phyloP scores from a whole-genome alignment of 2,329 filamentous ascomycete species.

The Colletotrichum karsti region DNA sequence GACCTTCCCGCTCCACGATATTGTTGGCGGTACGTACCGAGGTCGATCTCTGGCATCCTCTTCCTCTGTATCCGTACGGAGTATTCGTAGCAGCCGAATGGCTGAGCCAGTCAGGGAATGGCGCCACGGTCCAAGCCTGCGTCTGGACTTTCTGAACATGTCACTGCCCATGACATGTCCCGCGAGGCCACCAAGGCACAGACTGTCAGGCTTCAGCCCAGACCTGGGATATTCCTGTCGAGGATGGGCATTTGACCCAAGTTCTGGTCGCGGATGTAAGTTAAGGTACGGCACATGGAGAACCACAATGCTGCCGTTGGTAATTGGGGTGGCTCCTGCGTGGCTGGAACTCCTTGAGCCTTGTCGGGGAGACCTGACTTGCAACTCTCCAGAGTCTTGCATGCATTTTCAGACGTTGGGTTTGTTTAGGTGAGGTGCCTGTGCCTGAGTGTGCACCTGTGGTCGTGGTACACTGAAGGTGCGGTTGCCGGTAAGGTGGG shows the following conservation, averaged over 20 bases:
- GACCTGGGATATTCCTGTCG: background rate
- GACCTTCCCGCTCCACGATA: background rate
- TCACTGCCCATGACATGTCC: background rate
- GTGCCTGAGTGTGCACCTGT: too few relatives aligned
- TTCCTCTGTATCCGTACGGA: too few relatives aligned
- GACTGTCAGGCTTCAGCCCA: background rate
- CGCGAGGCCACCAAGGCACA: background rate
- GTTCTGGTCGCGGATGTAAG: background rate
- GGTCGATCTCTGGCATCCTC: conserved; percentile 10
- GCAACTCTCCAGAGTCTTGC: too few relatives aligned
- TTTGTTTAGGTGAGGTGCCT: background rate
- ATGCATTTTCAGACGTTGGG: background rate
- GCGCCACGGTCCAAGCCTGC: conserved; percentile 6
- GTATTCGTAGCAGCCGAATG: conserved; percentile 15
- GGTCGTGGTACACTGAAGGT: too few relatives aligned
- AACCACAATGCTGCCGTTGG: background rate
- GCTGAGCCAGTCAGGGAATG: conserved; percentile 18
- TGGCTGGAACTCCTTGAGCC: too few relatives aligned
- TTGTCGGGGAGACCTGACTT: too few relatives aligned
- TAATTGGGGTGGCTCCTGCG: too few relatives aligned
- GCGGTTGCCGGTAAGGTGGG: conserved; percentile 26
- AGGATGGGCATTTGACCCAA: background rate
- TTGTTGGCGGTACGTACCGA: conserved; percentile 21
- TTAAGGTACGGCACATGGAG: background rate
- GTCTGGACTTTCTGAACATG: background rate